Percentiles rank a stretch among this genome's conserved stretches.
phyloP scores from a whole-genome alignment of 371 early-diverging fungal genomes.

The Mucor plumbeus region DNA sequence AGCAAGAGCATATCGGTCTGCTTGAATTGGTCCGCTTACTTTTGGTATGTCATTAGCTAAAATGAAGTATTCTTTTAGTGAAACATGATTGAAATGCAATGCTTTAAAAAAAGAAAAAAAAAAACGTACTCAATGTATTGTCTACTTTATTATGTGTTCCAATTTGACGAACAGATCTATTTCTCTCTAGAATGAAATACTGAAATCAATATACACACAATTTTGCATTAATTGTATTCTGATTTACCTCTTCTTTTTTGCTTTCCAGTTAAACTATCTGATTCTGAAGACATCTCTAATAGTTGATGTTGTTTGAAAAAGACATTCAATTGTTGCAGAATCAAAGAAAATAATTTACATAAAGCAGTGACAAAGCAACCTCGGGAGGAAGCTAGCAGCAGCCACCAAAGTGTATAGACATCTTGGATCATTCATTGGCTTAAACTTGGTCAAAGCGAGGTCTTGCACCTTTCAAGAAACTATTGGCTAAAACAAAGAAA shows the following conservation, averaged over 20 bases:
- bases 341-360: neutral
- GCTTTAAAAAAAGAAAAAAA: too few relatives aligned
- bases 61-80: neutral
- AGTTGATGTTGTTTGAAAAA: neutral
- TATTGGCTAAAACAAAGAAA: conserved; percentile 4
- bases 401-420: neutral
- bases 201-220: neutral
- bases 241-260: conserved; percentile 28
- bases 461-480: conserved; percentile 5
- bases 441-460: conserved; percentile 6
- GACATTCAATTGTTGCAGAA: neutral
- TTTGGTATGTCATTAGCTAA: conserved; percentile 21
- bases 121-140: conserved; percentile 17
- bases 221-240: neutral
- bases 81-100: neutral
- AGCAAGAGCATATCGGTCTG: conserved; percentile 40
- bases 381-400: neutral
- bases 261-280: conserved; percentile 16
- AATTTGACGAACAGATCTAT: conserved; percentile 22
- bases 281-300: neutral
- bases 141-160: conserved; percentile 19
- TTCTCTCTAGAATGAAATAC: conserved; percentile 17
- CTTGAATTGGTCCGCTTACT: conserved; percentile 29
- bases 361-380: conserved; percentile 3
- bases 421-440: conserved; percentile 7